A percentile compares a stretch with the other conserved stretches of the same genome.
Evolutionary conservation across 1,284 basidiomycete species (phyloP).

Genomic region (Lignosus rhinocerotis): DNA sequence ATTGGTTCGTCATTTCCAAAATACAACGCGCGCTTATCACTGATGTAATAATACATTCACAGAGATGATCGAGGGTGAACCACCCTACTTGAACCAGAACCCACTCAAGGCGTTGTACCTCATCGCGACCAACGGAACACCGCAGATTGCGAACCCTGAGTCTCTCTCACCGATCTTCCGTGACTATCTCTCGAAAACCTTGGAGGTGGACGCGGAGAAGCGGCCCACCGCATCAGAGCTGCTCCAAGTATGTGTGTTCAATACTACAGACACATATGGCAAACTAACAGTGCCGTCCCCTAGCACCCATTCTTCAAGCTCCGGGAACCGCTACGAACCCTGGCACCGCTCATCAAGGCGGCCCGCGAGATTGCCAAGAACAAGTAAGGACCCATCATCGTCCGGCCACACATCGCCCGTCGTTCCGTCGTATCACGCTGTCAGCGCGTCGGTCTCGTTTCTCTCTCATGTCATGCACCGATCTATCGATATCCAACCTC

Average conservation of each 20-base stretch:
- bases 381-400: conserved; percentile 38
- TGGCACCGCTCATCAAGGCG: conserved; percentile 92
- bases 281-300: not conserved
- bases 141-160: conserved; percentile 94
- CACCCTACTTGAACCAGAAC: conserved; percentile 97
- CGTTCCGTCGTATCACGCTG: too few relatives aligned
- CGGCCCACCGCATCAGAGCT: conserved; percentile 86
- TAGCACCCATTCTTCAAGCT: conserved; percentile 90
- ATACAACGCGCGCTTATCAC: not conserved
- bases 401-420: too few relatives aligned
- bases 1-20: conserved; percentile 61
- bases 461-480: too few relatives aligned
- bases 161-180: conserved; percentile 85
- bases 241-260: conserved; percentile 54
- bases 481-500: too few relatives aligned
- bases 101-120: conserved; percentile 94
- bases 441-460: too few relatives aligned
- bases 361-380: conserved; percentile 83
- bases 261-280: not conserved
- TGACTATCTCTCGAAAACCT: conserved; percentile 87
- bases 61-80: conserved; percentile 99
- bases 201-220: conserved; percentile 95
- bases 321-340: conserved; percentile 83
- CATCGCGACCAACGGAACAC: conserved; percentile 98
- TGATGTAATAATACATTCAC: conserved; percentile 14